Base-by-base conservation (phyloP, 352 stramenopile species). In the Plasmopara viticola region DNA sequence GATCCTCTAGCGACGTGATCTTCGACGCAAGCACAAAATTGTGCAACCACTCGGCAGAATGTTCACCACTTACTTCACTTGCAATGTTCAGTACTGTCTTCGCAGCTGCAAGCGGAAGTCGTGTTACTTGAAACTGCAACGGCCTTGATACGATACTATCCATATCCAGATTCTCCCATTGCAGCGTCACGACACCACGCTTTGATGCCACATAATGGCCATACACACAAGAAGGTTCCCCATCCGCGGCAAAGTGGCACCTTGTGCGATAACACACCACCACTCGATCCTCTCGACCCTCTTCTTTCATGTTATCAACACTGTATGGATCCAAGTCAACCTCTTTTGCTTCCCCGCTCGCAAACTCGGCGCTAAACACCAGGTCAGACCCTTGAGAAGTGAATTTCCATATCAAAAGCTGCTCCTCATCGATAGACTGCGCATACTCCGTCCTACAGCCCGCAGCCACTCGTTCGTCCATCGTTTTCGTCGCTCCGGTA, bases 81-180 rank as follows among this genome's bases (percentile, higher is more conserved):
- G 20, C 56, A 29, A 63, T 17, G 33, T 63, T 51, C 31, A 53
- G 7, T 10, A 71, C 35, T 15, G 49, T 20, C 13, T 6, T 20
- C 6, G 48, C 48, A 54, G 17, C 30, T 35, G 14, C 28, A 7
- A 70, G 13, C 18, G 63, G 31, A 17, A 71, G 13, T 28, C 69
- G 40, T 0, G 49, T 49, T 4, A 66, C 60, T 30, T 74, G 62
- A 31, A 80, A 74, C 14, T 25, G 37, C 30, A 85, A 44, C 33
- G 51, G 28, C 57, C 77, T 82, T 15, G 71, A 78, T 37, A 75
- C 29, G 5, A 85, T 68, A 51, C 66, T 77, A 10, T 45, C 62
- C 39, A 55, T 69, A 51, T 78, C 66, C 6, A 52, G 38, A 39
- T 82, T 81, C 34, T 68, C 56, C 74, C 74, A 85, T 50, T 68